Conservation (phyloP, 805 yeast genomes). For the Brettanomyces anomalus region DNA sequence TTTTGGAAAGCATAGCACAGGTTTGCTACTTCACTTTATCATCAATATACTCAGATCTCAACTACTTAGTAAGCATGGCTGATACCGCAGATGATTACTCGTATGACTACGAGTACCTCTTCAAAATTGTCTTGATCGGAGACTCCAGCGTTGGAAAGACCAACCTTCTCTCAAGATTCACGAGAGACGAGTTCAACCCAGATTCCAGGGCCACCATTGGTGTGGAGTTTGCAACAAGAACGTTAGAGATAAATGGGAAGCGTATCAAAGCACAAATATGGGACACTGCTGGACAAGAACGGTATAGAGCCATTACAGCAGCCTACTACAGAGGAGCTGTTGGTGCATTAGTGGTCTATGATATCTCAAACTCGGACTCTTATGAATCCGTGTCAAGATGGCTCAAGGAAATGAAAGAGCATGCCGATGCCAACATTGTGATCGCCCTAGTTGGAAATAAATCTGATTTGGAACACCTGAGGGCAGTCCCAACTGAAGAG, state of each 20-base stretch:
- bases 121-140: constrained; percentile 90
- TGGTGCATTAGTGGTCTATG: constrained; percentile 93
- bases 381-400: constrained; percentile 83
- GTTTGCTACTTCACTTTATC: no score
- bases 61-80: constrained; percentile 13
- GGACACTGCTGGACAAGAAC: constrained; percentile 99
- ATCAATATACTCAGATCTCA: no score
- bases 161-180: constrained; percentile 85
- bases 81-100: constrained; percentile 58
- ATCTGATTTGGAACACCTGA: constrained; percentile 79
- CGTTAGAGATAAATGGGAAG: constrained; percentile 79
- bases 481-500: constrained; percentile 97
- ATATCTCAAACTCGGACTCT: constrained; percentile 82
- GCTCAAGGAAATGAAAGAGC: constrained; percentile 83
- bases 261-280: constrained; percentile 87
- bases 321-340: constrained; percentile 98
- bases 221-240: constrained; percentile 95
- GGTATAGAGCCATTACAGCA: constrained; percentile 95
- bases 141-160: constrained; percentile 98
- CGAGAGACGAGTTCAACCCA: constrained; percentile 90
- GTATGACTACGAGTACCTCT: constrained; percentile 82
- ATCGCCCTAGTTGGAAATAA: constrained; percentile 92
- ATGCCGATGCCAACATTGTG: constrained; percentile 92
- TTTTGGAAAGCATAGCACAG: no score
- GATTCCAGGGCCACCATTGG: constrained; percentile 95